Base-by-base conservation (phyloP, 2,329 filamentous ascomycete genomes). In the Aspergillus eucalypticola region DNA sequence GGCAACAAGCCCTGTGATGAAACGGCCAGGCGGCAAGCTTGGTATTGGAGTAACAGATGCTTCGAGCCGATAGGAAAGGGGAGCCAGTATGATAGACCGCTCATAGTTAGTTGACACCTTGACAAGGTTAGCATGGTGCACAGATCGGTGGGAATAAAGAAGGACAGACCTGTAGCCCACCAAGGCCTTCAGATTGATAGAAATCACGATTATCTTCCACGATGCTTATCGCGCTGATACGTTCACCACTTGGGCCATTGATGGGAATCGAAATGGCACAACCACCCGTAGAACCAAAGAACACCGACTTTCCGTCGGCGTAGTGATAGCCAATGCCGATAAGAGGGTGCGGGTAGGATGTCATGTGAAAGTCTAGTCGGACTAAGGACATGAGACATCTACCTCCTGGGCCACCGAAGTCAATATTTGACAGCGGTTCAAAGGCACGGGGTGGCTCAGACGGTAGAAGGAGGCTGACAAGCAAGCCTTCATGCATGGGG, bases 361-460 rank as follows among this genome's bases (percentile, higher is more conserved):
- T 27, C 52, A 64, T 54, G 52, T 64, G 32, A 19, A 61, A 59
- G 3, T 41, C 17, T 29, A 62, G 27, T 6, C 52, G 50, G 21
- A 59, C 58, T 25, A 65, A 44, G 2, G 41, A 58, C 11, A 32
- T 19, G 3, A 65, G 52, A 21, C 21, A 21, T 13, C 25, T 17
- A n/a, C 63, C 61, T 15, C 39, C 21, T 25, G 32, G 41, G 7
- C 59, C 57, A 19, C 59, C 61, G 21, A 64, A 65, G 35, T 64
- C 61, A 15, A 64, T 55, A 50, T 58, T 64, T 13, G 39, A 23
- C 3, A 65, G 19, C 5, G 61, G 57, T 41, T 59, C 49, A 42
- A 60, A 65, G 3, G 42, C 11, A 17, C 38, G 41, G n/a, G 23
- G 8, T 8, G 55, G n/a, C 27, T 8, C 21, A 13, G n/a, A 15